Evolutionary conservation across 352 stramenopile species (phyloP), one percentile per base, ranked within the genome.

Genomic region (Pythium aristosporum): DNA sequence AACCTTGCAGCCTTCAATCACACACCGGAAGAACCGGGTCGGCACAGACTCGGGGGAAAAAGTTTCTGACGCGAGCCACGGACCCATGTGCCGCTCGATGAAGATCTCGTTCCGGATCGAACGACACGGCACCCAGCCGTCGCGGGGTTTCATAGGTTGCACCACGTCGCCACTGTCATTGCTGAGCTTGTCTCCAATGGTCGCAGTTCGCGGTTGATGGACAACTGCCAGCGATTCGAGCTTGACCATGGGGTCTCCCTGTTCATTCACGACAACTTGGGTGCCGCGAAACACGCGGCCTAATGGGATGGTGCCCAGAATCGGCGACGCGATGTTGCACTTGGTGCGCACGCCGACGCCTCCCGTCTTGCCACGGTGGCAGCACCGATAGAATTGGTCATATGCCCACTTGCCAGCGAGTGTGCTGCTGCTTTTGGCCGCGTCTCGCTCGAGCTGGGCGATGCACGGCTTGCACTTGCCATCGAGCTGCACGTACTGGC

Each of bases 1-100:
- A 23, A 75, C 83, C 54, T 92, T 92, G 60, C 83, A 92, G 50
- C 83, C 83, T 78, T 92, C 83, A 30, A 92, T 80, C 3, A 91
- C 83, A 59, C 83, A 92, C 4, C 82, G 69, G 28, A 76, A 92
- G 55, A 75, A 89, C 9, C 71, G 71, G 30, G 61, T 54, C 3
- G 47, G 18, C 25, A 30, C 25, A 30, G 25, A 30, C 25, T 2
- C 25, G 25, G 5, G 25, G 36, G 13, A 12, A 23, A 8, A n/a
- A 15, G 12, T 20, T 10, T 9, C 20, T 65, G 5, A n/a, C 20
- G 2, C 11, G 36, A 37, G 13, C 66, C 66, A 91, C 28, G 83
- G 76, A 2, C 83, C 79, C 53, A 55, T 23, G 52, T 91, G 83
- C 4, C 34, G 61, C 50, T 91, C 81, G n/a, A 92, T 65, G 18